These are phyloP conservation scores for Sporothrix luriei DNA, from an alignment of 2,329 filamentous ascomycete species.

Conservation along the genomic window DNA sequence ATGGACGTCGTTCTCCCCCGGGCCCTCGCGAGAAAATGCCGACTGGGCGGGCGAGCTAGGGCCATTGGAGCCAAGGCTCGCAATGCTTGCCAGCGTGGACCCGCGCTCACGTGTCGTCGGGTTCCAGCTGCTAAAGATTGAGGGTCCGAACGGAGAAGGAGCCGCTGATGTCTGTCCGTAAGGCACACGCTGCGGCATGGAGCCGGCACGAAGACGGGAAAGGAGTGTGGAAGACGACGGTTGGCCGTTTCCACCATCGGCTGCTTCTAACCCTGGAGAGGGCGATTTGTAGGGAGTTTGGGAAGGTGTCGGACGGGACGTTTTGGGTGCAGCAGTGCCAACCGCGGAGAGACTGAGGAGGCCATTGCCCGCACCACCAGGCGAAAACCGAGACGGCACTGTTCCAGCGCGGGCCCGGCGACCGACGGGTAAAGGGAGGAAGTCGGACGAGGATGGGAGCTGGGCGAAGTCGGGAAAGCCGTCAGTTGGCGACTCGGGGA, in stretches of 20 bases:
- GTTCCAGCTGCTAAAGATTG: slow-evolving; percentile 89
- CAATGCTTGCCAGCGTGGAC: slow-evolving; percentile 77
- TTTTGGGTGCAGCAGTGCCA: slow-evolving; percentile 62
- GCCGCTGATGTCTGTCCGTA: slow-evolving; percentile 58
- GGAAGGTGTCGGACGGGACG: slow-evolving; percentile 81
- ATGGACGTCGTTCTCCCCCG: slow-evolving; percentile 81
- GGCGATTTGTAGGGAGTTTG: slow-evolving; percentile 82
- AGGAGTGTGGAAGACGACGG: slow-evolving; percentile 69
- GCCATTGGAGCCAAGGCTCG: slow-evolving; percentile 88
- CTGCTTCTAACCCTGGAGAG: slow-evolving; percentile 56
- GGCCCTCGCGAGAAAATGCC: slow-evolving; percentile 80
- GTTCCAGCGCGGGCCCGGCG: slow-evolving; percentile 89
- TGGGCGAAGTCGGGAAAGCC: slow-evolving; percentile 89
- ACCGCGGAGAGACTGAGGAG: slow-evolving; percentile 58
- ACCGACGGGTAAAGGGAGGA: slow-evolving; percentile 66
- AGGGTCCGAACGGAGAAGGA: slow-evolving; percentile 77
- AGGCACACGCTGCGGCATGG: slow-evolving; percentile 85
- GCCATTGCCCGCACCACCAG: slow-evolving; percentile 66
- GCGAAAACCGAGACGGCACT: slow-evolving; percentile 91
- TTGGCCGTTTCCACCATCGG: slow-evolving; percentile 45
- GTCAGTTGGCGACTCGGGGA: slow-evolving; percentile 94
- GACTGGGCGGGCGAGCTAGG: slow-evolving; percentile 86
- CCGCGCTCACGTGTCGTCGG: slow-evolving; percentile 74
- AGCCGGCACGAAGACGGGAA: slow-evolving; percentile 85
- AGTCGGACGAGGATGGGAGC: slow-evolving; percentile 65